Percentiles rank a stretch among this genome's conserved stretches.
These are phyloP conservation scores for Neurospora crassa DNA, from an alignment of 2,329 filamentous ascomycete genomes.

Conservation along the genomic window DNA sequence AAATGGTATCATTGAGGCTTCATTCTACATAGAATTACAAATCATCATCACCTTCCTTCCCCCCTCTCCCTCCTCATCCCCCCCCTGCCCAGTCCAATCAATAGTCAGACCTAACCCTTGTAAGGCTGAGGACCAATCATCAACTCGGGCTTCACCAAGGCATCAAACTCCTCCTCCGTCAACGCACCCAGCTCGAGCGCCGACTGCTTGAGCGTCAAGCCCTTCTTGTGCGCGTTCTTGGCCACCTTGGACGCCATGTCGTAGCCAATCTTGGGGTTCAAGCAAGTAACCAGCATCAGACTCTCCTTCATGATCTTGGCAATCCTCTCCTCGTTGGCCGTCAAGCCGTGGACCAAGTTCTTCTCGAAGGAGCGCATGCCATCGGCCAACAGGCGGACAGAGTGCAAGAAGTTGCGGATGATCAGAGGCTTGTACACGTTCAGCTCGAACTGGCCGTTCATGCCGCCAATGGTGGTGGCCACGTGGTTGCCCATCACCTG, in stretches of 20 bases:
- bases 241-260: slow-evolving; percentile 96
- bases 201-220: slow-evolving; percentile 82
- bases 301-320: slow-evolving; percentile 84
- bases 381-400: slow-evolving; percentile 76
- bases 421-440: slow-evolving; percentile 98
- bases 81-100: not conserved
- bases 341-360: slow-evolving; percentile 78
- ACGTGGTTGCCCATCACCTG: slow-evolving; percentile 98
- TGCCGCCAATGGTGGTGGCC: slow-evolving; percentile 84
- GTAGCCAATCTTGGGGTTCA: slow-evolving; percentile 95
- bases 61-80: not conserved
- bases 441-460: slow-evolving; percentile 96
- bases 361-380: slow-evolving; percentile 93
- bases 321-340: slow-evolving; percentile 93
- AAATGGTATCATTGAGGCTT: slow-evolving; percentile 1
- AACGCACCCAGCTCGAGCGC: slow-evolving; percentile 89
- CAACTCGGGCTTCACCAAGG: slow-evolving; percentile 81
- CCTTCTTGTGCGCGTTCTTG: slow-evolving; percentile 99
- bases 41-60: not conserved
- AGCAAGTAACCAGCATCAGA: slow-evolving; percentile 95
- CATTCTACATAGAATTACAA: not conserved
- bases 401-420: slow-evolving; percentile 92
- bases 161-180: slow-evolving; percentile 82
- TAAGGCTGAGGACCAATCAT: slow-evolving; percentile 77
- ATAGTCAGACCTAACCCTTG: slow-evolving; percentile 31